Conservation (phyloP, 2,329 filamentous ascomycete species). For the Penicillium sp. region DNA sequence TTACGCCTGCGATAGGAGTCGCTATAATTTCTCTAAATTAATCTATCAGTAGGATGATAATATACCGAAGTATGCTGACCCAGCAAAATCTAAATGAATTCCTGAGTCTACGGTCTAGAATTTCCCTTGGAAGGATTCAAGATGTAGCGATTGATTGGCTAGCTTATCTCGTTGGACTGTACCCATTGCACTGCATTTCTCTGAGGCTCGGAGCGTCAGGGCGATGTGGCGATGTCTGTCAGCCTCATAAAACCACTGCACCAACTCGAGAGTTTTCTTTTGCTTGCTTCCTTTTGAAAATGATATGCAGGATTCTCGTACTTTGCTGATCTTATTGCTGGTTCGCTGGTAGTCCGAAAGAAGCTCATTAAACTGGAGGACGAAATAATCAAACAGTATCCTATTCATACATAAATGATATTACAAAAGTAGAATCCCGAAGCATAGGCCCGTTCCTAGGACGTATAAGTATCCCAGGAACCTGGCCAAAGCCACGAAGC, state of each 20-base stretch:
- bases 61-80: no score
- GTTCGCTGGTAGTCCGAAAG: background rate
- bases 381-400: background rate
- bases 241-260: background rate
- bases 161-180: background rate
- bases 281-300: background rate
- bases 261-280: background rate
- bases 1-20: no score
- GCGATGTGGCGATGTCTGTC: background rate
- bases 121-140: no score
- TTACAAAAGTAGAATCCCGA: background rate
- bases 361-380: background rate
- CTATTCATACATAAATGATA: background rate
- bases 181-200: background rate
- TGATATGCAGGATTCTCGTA: background rate
- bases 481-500: background rate
- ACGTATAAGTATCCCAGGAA: background rate
- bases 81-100: no score
- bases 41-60: no score
- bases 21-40: no score
- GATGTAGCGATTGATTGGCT: background rate
- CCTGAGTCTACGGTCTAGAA: no score
- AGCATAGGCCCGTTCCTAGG: background rate
- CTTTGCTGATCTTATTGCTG: background rate
- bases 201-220: background rate